A percentile compares a stretch with the other conserved stretches of the same genome.
These are phyloP conservation scores for Apiotrichum sp. DNA, from an alignment of 1,284 basidiomycete genomes.

Conservation along the genomic window DNA sequence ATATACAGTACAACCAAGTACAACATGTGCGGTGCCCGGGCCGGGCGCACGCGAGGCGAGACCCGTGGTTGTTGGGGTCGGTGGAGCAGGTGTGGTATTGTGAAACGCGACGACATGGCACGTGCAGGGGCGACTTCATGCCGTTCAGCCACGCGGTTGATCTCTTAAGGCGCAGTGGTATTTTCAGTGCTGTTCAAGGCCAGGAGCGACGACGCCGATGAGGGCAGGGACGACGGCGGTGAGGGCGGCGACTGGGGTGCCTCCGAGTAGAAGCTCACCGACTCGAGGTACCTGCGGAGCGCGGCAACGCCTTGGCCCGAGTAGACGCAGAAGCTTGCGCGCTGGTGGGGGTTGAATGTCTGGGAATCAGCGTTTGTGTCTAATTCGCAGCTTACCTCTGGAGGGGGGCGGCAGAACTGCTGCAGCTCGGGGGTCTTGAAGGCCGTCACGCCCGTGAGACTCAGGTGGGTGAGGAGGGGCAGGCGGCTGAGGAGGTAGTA, in stretches of 20 bases:
- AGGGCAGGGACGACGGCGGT: background rate
- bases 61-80: too few species aligned
- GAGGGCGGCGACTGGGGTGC: background rate
- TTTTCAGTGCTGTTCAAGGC: too few species aligned
- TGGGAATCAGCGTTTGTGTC: conserved; percentile 34
- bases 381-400: conserved; percentile 56
- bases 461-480: conserved; percentile 84
- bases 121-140: too few species aligned
- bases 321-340: conserved; percentile 93
- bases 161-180: too few species aligned
- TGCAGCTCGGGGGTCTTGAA: conserved; percentile 83
- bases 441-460: conserved; percentile 88
- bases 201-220: too few species aligned
- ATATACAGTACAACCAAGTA: too few species aligned
- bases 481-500: conserved; percentile 84
- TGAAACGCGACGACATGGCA: too few species aligned
- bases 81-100: too few species aligned
- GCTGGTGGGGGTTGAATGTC: conserved; percentile 89
- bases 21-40: too few species aligned
- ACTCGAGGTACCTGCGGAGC: conserved; percentile 65
- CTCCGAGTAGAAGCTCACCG: background rate
- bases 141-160: too few species aligned
- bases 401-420: conserved; percentile 81
- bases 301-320: conserved; percentile 84
- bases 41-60: too few species aligned